Evolutionary conservation across 2,329 filamentous ascomycete species (phyloP).

Genomic region (Paraconiothyrium sp.): DNA sequence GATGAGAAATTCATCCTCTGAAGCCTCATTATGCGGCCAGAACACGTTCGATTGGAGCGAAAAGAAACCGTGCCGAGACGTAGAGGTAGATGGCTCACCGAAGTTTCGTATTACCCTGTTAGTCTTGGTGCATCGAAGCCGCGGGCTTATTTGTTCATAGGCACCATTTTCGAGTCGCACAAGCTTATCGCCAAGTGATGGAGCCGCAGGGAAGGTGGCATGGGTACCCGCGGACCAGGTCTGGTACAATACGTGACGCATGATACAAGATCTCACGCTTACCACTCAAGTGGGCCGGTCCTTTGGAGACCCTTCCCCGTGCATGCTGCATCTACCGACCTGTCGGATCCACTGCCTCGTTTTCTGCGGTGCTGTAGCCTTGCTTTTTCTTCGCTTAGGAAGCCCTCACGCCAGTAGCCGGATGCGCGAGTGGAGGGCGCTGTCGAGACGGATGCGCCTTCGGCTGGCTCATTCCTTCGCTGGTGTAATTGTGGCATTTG

Average conservation of each 20-base stretch:
- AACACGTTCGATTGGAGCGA: slow-evolving; percentile 26
- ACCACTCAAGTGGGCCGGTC: slow-evolving; percentile 39
- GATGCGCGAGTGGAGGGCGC: slow-evolving; percentile 15
- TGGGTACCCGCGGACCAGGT: slow-evolving; percentile 31
- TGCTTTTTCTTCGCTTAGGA: slow-evolving; percentile 33
- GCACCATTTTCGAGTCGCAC: slow-evolving; percentile 38
- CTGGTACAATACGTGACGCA: slow-evolving; percentile 36
- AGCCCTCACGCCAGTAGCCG: slow-evolving; percentile 18
- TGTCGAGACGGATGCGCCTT: slow-evolving; percentile 26
- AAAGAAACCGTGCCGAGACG: slow-evolving; percentile 26
- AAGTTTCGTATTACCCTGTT: slow-evolving; percentile 33
- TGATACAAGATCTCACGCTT: slow-evolving; percentile 42
- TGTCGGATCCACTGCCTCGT: slow-evolving; percentile 35
- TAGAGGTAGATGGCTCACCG: slow-evolving; percentile 32
- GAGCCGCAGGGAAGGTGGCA: slow-evolving; percentile 22
- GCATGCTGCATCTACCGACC: slow-evolving; percentile 23
- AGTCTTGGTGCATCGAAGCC: slow-evolving; percentile 38
- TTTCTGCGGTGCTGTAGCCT: slow-evolving; percentile 15
- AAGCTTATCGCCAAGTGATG: slow-evolving; percentile 48
- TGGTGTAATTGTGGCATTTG: slow-evolving; percentile 30
- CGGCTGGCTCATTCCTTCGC: slow-evolving; percentile 31
- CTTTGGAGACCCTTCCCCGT: slow-evolving; percentile 29
- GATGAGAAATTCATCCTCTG: slow-evolving; percentile 29
- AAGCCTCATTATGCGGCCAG: slow-evolving; percentile 40
- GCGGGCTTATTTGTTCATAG: slow-evolving; percentile 34